Evolutionary conservation across 495 filamentous ascomycete species (phyloP).

Genomic region (Xylaria palmicola): DNA sequence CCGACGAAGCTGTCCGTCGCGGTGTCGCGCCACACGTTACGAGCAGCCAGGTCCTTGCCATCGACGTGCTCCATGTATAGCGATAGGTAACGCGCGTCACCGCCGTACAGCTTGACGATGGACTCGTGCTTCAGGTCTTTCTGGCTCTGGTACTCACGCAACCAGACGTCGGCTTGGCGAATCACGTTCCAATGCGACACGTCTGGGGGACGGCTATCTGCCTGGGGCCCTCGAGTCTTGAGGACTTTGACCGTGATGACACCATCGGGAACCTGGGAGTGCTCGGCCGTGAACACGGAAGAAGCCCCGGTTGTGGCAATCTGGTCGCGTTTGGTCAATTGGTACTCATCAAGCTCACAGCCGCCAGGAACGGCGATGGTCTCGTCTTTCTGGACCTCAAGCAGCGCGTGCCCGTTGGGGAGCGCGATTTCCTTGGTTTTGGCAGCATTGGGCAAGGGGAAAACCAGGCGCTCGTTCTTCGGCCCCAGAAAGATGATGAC

Average conservation of each 20-base stretch:
- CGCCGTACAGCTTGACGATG: slow-evolving; percentile 48
- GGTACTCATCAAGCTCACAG: slow-evolving; percentile 44
- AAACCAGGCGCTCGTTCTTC: slow-evolving; percentile 40
- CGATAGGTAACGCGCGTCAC: slow-evolving; percentile 49
- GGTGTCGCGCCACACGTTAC: slow-evolving; percentile 39
- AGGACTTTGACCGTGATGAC: slow-evolving; percentile 52
- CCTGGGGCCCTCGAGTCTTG: slow-evolving; percentile 39
- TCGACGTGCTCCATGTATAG: slow-evolving; percentile 55
- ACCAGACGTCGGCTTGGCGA: slow-evolving; percentile 50
- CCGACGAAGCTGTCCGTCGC: slow-evolving; percentile 43
- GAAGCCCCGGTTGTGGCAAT: slow-evolving; percentile 46
- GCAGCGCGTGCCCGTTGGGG: slow-evolving; percentile 43
- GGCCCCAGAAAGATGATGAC: slow-evolving; percentile 49
- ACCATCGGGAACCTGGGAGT: slow-evolving; percentile 42
- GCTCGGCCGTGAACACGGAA: slow-evolving; percentile 49
- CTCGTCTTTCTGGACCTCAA: slow-evolving; percentile 43
- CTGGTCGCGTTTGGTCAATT: slow-evolving; percentile 44
- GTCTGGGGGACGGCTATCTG: slow-evolving; percentile 34
- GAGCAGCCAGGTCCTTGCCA: slow-evolving; percentile 41
- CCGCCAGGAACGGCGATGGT: slow-evolving; percentile 41
- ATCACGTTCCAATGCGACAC: slow-evolving; percentile 43
- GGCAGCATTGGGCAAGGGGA: slow-evolving; percentile 38
- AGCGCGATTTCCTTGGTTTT: slow-evolving; percentile 45
- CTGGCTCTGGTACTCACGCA: slow-evolving; percentile 48
- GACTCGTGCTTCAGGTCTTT: slow-evolving; percentile 46